Evolutionary conservation across 108 stramenopile species (phyloP).

Genomic region (Fistulifera pelliculosa): DNA sequence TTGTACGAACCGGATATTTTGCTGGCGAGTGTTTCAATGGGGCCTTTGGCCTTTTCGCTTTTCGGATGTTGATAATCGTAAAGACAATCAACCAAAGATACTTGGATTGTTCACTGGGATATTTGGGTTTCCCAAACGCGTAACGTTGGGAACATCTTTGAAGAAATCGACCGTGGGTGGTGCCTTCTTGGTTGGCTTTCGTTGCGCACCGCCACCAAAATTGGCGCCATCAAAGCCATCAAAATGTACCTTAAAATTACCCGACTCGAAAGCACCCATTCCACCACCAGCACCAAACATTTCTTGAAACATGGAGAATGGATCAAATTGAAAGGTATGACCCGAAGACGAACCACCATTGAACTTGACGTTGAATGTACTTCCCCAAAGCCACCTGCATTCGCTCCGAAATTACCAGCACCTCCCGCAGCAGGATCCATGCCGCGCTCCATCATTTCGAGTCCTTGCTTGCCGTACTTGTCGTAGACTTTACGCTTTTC

Average conservation of each 20-base stretch:
- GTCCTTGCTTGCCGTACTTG: conserved; percentile 68
- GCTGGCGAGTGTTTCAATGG: conserved; percentile 32
- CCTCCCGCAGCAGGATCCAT: conserved; percentile 60
- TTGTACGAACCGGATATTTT: conserved; percentile 48
- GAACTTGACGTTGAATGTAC: conserved; percentile 11
- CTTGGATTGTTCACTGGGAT: conserved; percentile 48
- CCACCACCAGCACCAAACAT: conserved; percentile 47
- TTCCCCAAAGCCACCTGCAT: conserved; percentile 28
- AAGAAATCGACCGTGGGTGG: conserved; percentile 34
- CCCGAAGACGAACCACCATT: conserved; percentile 18
- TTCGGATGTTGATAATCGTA: conserved; percentile 19
- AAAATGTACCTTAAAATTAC: conserved; percentile 5
- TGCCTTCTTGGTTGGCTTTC: conserved; percentile 5
- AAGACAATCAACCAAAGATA: conserved; percentile 65
- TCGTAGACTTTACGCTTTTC: conserved; percentile 81
- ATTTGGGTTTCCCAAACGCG: conserved; percentile 60
- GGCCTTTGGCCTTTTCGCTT: conserved; percentile 23
- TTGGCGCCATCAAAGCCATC: conserved; percentile 14
- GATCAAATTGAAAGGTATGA: neutral
- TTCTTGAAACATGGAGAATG: conserved; percentile 58
- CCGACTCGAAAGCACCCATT: conserved; percentile 21
- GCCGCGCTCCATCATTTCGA: conserved; percentile 59
- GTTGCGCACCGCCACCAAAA: conserved; percentile 19
- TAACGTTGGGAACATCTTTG: conserved; percentile 44
- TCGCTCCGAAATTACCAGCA: conserved; percentile 41